Evolutionary conservation across 192 early-diverging fungal species (phyloP).

Genomic region (Coemansia sp.): DNA sequence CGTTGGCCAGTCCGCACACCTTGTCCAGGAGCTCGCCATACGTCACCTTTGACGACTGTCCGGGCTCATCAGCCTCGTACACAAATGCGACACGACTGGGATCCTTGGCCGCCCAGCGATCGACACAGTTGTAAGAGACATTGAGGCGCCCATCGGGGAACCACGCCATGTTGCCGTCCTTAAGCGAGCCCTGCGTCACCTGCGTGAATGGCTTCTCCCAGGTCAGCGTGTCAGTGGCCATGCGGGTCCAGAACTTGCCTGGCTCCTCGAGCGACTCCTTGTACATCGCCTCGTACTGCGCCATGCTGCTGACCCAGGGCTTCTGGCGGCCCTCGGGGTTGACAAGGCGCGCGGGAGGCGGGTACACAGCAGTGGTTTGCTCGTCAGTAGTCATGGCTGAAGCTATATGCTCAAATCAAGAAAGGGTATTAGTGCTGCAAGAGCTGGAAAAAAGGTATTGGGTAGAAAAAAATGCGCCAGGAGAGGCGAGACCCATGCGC

Average conservation of each 20-base stretch:
- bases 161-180: slow-evolving; percentile 89
- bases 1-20: slow-evolving; percentile 84
- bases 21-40: slow-evolving; percentile 80
- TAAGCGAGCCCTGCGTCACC: slow-evolving; percentile 70
- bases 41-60: slow-evolving; percentile 72
- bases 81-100: slow-evolving; percentile 82
- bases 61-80: slow-evolving; percentile 88
- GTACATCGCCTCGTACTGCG: slow-evolving; percentile 80
- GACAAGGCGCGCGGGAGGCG: slow-evolving; percentile 67
- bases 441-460: neutral
- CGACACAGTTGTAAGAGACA: slow-evolving; percentile 94
- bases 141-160: slow-evolving; percentile 91
- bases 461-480: neutral
- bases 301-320: slow-evolving; percentile 71
- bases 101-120: slow-evolving; percentile 79
- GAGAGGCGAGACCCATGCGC: neutral
- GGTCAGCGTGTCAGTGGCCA: slow-evolving; percentile 73
- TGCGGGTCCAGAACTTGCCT: slow-evolving; percentile 80
- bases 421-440: neutral
- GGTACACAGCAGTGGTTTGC: slow-evolving; percentile 31
- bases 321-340: slow-evolving; percentile 52
- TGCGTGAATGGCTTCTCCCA: slow-evolving; percentile 82
- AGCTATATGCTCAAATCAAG: neutral
- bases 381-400: slow-evolving; percentile 39
- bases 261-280: slow-evolving; percentile 78